Evolutionary conservation across 2,329 filamentous ascomycete genomes (phyloP).

Genomic region (Penicillium thymicola): DNA sequence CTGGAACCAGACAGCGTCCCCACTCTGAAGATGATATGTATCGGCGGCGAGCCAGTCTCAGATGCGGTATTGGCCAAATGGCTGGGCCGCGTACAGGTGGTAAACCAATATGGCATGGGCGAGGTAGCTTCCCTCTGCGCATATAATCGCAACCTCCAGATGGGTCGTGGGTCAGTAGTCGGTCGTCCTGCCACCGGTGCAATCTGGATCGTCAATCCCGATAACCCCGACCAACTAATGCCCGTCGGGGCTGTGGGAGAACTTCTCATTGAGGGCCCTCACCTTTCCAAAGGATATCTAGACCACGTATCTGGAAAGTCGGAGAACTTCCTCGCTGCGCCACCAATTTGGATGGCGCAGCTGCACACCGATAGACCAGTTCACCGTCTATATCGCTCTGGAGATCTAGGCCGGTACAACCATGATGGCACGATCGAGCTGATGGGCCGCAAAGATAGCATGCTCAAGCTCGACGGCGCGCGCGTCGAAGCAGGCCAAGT

Average conservation of each 20-base stretch:
- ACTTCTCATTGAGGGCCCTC: slow-evolving; percentile 29
- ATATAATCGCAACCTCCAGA: slow-evolving; percentile 18
- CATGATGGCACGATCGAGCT: slow-evolving; percentile 25
- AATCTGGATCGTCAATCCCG: slow-evolving; percentile 29
- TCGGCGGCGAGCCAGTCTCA: slow-evolving; percentile 27
- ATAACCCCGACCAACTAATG: slow-evolving; percentile 15
- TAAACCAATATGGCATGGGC: slow-evolving; percentile 31
- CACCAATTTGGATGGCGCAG: slow-evolving; percentile 16
- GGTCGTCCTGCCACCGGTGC: slow-evolving; percentile 20
- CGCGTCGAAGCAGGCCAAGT: slow-evolving; percentile 25
- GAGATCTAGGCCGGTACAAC: slow-evolving; percentile 24
- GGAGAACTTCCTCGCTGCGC: slow-evolving; percentile 16
- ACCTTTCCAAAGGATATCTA: slow-evolving; percentile 27
- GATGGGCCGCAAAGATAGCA: slow-evolving; percentile 28
- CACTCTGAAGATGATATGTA: slow-evolving; percentile 20
- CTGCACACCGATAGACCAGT: slow-evolving; percentile 10
- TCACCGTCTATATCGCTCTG: slow-evolving; percentile 24
- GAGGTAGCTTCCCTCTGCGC: slow-evolving; percentile 26
- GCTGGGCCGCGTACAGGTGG: slow-evolving; percentile 10
- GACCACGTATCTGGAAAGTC: slow-evolving; percentile 17
- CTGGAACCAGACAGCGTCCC: slow-evolving; percentile 20
- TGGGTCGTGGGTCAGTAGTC: slow-evolving; percentile 13
- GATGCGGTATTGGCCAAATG: slow-evolving; percentile 22
- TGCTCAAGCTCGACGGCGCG: slow-evolving; percentile 25
- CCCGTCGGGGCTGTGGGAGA: slow-evolving; percentile 31